phyloP scores from a whole-genome alignment of 768 basidiomycete species.

The Leccinellum albellum region DNA sequence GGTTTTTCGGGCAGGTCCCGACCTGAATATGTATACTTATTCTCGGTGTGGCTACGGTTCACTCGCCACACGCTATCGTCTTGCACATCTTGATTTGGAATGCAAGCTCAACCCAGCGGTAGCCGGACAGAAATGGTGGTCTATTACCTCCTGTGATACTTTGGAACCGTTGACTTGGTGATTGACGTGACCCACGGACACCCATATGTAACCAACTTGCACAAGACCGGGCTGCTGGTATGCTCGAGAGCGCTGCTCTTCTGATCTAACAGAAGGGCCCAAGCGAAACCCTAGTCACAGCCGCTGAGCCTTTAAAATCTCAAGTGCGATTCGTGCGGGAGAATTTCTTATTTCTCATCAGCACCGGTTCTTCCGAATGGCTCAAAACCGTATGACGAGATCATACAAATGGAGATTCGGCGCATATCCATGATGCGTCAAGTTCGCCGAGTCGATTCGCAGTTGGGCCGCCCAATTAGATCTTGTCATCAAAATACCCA shows the following conservation, averaged over 20 bases:
- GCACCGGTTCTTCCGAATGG: constrained; percentile 19
- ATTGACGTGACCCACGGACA: constrained; percentile 25
- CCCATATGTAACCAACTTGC: constrained; percentile 13
- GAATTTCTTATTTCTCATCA: constrained; percentile 17
- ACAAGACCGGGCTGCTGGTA: constrained; percentile 4
- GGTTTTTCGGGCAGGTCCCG: constrained; percentile 9
- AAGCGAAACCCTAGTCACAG: constrained; percentile 20
- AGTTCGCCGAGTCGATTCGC: constrained; percentile 25
- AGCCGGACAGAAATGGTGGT: constrained; percentile 10
- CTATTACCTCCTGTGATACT: constrained; percentile 17
- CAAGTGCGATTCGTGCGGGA: constrained; percentile 23
- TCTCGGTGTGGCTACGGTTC: constrained; percentile 8
- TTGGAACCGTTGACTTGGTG: constrained; percentile 24
- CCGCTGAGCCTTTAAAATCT: constrained; percentile 23
- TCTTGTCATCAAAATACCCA: constrained; percentile 17
- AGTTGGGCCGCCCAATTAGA: constrained; percentile 15
- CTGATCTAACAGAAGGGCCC: constrained; percentile 20
- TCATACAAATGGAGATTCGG: constrained; percentile 26
- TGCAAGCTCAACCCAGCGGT: constrained; percentile 12
- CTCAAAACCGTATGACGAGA: constrained; percentile 20
- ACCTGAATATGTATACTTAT: constrained; percentile 8
- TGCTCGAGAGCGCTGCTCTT: constrained; percentile 5
- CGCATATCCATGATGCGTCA: constrained; percentile 6
- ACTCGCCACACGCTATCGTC: constrained; percentile 4
- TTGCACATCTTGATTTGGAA: constrained; percentile 19